phyloP scores from a whole-genome alignment of 345 rosid species.

The Ailanthus altissimus region DNA sequence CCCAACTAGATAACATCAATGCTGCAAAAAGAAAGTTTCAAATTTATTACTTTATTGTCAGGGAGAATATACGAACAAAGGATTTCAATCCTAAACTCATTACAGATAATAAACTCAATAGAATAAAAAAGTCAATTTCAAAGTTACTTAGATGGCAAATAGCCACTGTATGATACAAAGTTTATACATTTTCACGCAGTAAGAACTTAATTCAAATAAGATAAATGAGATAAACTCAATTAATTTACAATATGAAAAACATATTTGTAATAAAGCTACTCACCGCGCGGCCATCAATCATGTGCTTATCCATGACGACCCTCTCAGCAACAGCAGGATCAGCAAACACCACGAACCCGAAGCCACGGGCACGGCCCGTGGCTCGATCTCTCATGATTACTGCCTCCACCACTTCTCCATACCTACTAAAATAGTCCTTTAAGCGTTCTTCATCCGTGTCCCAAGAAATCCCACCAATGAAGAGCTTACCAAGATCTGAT shows the following conservation, averaged over 20 bases:
- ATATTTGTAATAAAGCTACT: constrained; percentile 36
- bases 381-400: constrained; percentile 97
- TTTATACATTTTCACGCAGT: constrained; percentile 1
- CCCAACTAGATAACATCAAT: background rate
- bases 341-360: constrained; percentile 84
- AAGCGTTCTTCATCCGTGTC: constrained; percentile 94
- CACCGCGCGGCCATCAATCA: constrained; percentile 90
- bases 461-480: constrained; percentile 99
- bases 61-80: background rate
- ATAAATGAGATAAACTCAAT: background rate
- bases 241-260: constrained; percentile 17
- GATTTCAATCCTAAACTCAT: background rate
- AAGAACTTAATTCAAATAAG: background rate
- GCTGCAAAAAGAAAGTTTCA: background rate
- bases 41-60: background rate
- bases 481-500: constrained; percentile 98
- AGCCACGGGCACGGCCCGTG: constrained; percentile 96
- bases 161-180: background rate
- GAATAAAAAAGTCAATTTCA: background rate
- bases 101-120: background rate
- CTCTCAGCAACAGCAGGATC: constrained; percentile 93
- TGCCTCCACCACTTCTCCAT: constrained; percentile 89
- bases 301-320: constrained; percentile 91
- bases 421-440: constrained; percentile 77
- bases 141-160: background rate